Percentiles rank a stretch among this genome's conserved stretches.
Evolutionary conservation across 495 filamentous ascomycete species (phyloP).

Genomic region (Penicillium paxilli): DNA sequence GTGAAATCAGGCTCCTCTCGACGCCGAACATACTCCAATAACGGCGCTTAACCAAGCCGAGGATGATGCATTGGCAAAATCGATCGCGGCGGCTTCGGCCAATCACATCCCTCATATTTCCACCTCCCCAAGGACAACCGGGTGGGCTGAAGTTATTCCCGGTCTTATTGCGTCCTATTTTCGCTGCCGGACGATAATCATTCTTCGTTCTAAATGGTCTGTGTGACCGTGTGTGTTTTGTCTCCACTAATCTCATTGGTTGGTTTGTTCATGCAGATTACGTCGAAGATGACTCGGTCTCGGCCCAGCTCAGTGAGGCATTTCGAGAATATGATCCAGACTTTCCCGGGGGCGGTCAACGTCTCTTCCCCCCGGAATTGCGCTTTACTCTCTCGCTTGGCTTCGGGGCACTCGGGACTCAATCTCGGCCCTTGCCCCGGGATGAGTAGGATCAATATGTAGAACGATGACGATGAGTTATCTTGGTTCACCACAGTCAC

Average conservation of each 20-base stretch:
- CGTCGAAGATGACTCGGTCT: slow-evolving; percentile 1
- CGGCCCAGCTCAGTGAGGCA: neutral
- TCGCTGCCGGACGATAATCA: slow-evolving; percentile 13
- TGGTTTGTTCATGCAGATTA: neutral
- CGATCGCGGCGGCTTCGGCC: slow-evolving; percentile 26
- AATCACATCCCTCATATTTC: slow-evolving; percentile 29
- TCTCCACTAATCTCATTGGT: neutral
- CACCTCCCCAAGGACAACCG: slow-evolving; percentile 17
- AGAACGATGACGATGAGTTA: neutral
- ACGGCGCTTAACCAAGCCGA: slow-evolving; percentile 34
- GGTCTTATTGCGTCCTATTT: slow-evolving; percentile 13
- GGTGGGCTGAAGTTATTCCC: slow-evolving; percentile 45
- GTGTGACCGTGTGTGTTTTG: neutral
- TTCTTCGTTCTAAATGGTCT: neutral
- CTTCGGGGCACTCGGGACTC: neutral
- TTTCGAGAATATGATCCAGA: neutral
- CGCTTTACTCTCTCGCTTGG: neutral
- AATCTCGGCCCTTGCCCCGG: neutral
- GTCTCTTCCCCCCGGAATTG: neutral
- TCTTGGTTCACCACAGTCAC: neutral
- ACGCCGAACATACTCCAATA: slow-evolving; percentile 21
- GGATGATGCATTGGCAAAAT: slow-evolving; percentile 29
- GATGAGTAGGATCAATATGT: too few species aligned
- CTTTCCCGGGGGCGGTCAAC: neutral
- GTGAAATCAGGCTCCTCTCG: slow-evolving; percentile 6